Evolutionary conservation across 345 rosid genomes (phyloP).

Genomic region (Lepidium sativum): DNA sequence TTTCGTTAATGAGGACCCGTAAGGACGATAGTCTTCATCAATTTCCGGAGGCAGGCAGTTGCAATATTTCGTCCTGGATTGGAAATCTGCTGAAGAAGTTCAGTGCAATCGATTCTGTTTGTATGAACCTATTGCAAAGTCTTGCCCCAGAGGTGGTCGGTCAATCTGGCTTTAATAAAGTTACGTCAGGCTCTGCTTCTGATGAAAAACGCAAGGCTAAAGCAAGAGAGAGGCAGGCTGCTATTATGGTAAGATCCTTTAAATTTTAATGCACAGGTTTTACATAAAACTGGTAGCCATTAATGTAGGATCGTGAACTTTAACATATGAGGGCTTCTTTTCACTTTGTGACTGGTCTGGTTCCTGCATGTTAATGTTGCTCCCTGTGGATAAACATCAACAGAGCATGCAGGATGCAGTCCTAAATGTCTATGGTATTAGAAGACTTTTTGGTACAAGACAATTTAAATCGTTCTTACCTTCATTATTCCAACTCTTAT

Average conservation of each 20-base stretch:
- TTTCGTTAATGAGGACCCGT: constrained; percentile 60
- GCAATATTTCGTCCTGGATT: constrained; percentile 63
- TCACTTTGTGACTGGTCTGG: not conserved
- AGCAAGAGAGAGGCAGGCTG: constrained; percentile 88
- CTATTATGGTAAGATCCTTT: constrained; percentile 59
- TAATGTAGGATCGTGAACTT: not conserved
- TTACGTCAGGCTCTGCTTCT: constrained; percentile 34
- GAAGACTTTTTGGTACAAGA: not conserved
- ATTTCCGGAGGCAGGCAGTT: constrained; percentile 53
- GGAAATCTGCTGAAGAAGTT: constrained; percentile 67
- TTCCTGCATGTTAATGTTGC: not conserved
- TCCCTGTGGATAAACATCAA: not conserved
- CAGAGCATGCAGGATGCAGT: constrained; percentile 1
- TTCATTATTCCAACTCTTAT: constrained; percentile 1
- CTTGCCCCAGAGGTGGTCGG: constrained; percentile 73
- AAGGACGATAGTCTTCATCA: constrained; percentile 38
- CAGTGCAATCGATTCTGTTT: constrained; percentile 58
- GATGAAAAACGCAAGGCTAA: constrained; percentile 71
- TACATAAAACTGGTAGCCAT: not conserved
- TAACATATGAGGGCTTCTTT: not conserved
- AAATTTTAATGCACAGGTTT: not conserved
- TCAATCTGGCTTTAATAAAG: constrained; percentile 32
- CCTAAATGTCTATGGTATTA: not conserved
- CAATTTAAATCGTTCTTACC: not conserved
- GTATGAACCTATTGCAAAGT: constrained; percentile 55